Evolutionary conservation across 805 yeast genomes (phyloP).

Genomic region (Kuraishia molischiana): DNA sequence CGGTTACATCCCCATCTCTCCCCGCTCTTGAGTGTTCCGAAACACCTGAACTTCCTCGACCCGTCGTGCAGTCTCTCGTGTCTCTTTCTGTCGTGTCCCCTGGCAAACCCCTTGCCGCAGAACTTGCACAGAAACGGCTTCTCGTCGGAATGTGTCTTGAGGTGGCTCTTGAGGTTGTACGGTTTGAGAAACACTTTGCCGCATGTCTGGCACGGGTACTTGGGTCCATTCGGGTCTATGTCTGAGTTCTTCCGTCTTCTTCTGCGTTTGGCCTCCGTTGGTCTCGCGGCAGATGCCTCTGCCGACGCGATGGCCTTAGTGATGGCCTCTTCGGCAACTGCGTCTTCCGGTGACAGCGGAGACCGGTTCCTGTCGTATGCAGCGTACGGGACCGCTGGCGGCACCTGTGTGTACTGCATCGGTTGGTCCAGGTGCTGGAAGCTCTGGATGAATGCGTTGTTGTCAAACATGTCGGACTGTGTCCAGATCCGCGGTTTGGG

Average conservation of each 20-base stretch:
- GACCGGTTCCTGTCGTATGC: neutral
- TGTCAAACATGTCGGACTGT: too few species aligned
- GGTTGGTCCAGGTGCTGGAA: too few species aligned
- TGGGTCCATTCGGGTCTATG: slow-evolving; percentile 4
- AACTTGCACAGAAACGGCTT: slow-evolving; percentile 64
- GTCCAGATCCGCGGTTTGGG: too few species aligned
- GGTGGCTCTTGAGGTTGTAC: slow-evolving; percentile 84
- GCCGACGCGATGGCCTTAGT: slow-evolving; percentile 7
- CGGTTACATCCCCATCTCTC: slow-evolving; percentile 75
- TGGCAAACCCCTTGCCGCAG: slow-evolving; percentile 76
- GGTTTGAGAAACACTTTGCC: slow-evolving; percentile 86
- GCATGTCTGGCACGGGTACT: slow-evolving; percentile 59
- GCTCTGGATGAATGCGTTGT: too few species aligned
- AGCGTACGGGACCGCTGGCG: neutral
- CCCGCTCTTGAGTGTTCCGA: slow-evolving; percentile 52
- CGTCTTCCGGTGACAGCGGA: neutral
- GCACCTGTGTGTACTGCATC: neutral
- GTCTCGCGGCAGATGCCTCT: slow-evolving; percentile 6
- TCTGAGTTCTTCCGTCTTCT: slow-evolving; percentile 1
- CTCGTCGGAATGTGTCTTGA: slow-evolving; percentile 84
- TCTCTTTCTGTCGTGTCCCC: slow-evolving; percentile 69
- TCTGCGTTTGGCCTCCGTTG: slow-evolving; percentile 2
- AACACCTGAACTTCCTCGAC: slow-evolving; percentile 64
- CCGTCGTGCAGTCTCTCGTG: slow-evolving; percentile 74
- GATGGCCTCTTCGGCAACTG: slow-evolving; percentile 18